phyloP scores from a whole-genome alignment of 78 protist species.

The Dictyostelium brefeldianum region DNA sequence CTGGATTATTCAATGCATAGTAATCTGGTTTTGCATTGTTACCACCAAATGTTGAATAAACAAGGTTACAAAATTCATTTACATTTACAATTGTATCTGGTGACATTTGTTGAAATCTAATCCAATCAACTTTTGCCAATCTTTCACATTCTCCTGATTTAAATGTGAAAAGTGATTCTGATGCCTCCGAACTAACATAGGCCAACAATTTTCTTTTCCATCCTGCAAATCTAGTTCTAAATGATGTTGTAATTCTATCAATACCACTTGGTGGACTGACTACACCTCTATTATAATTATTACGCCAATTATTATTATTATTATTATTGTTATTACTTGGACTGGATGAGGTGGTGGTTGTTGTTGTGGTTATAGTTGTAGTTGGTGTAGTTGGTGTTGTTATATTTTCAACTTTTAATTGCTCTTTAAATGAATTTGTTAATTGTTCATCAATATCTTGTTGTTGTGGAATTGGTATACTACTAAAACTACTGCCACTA shows the following conservation, averaged over 20 bases:
- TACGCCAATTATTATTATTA: slow-evolving; percentile 49
- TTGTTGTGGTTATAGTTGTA: not conserved
- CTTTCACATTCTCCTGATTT: slow-evolving; percentile 52
- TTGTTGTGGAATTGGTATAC: not conserved
- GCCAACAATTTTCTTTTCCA: slow-evolving; percentile 73
- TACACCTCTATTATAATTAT: slow-evolving; percentile 25
- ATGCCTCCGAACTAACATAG: slow-evolving; percentile 73
- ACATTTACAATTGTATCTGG: slow-evolving; percentile 7
- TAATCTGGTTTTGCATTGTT: not conserved
- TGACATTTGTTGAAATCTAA: not conserved
- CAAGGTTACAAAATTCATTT: not conserved
- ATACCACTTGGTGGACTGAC: slow-evolving; percentile 25
- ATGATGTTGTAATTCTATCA: slow-evolving; percentile 59
- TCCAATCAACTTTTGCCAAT: slow-evolving; percentile 52
- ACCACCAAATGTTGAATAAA: slow-evolving; percentile 4
- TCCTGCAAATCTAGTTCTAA: slow-evolving; percentile 58
- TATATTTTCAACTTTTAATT: slow-evolving; percentile 1
- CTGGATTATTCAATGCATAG: slow-evolving; percentile 16
- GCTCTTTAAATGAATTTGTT: slow-evolving; percentile 43
- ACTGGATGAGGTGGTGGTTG: not conserved
- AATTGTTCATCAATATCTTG: slow-evolving; percentile 8
- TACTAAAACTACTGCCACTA: not conserved
- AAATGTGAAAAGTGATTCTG: slow-evolving; percentile 61
- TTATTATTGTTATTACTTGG: not conserved
- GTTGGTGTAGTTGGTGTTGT: not conserved